Conservation (phyloP, 768 basidiomycete genomes). For the Boletus insuetus region DNA sequence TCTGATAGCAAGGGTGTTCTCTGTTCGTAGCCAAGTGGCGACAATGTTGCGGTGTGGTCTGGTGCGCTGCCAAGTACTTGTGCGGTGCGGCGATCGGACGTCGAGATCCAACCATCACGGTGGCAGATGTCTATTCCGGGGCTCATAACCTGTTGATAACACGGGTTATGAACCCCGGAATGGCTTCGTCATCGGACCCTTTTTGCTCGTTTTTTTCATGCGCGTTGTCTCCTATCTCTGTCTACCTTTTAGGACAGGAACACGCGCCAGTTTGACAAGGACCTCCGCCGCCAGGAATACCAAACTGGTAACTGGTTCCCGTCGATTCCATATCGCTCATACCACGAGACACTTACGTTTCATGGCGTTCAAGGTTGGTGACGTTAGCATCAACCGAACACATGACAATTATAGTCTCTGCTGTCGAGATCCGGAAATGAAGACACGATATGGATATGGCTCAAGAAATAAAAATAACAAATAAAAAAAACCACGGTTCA, state of each 20-base stretch:
- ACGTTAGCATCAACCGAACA: conserved; percentile 13
- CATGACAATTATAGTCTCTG: conserved; percentile 5
- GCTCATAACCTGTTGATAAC: conserved; percentile 24
- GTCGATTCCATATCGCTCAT: not conserved
- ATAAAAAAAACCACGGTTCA: conserved; percentile 1
- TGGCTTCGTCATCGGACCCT: conserved; percentile 9
- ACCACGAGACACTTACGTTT: conserved; percentile 16
- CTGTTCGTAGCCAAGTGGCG: not conserved
- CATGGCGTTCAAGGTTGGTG: conserved; percentile 6
- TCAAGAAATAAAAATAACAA: conserved; percentile 5
- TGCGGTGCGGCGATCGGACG: not conserved
- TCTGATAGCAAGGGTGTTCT: not conserved
- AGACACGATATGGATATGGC: not conserved
- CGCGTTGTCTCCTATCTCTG: not conserved
- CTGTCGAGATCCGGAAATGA: conserved; percentile 25
- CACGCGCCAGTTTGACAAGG: not conserved
- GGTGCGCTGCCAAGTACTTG: too few species aligned
- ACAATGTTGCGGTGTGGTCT: not conserved
- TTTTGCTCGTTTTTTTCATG: not conserved
- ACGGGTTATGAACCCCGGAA: conserved; percentile 15
- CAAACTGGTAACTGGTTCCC: not conserved
- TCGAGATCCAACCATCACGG: conserved; percentile 7
- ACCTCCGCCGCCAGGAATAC: not conserved
- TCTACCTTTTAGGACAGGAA: not conserved
- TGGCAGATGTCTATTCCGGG: conserved; percentile 21